Evolutionary conservation across 805 yeast species (phyloP).

Genomic region (Candida odintsovae): DNA sequence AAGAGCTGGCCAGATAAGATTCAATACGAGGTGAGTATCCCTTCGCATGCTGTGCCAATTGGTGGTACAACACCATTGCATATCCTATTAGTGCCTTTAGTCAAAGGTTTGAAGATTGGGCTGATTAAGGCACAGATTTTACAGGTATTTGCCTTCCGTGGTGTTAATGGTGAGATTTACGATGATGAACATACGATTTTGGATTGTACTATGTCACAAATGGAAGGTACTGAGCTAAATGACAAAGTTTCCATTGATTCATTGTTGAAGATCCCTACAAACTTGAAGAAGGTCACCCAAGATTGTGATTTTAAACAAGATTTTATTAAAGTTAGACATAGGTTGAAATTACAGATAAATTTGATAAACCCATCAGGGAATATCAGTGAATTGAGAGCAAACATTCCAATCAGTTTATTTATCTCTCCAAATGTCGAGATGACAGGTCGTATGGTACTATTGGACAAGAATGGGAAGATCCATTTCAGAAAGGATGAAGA

Average conservation of each 20-base stretch:
- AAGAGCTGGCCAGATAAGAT: constrained; percentile 87
- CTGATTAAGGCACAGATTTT: constrained; percentile 56
- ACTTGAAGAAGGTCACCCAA: constrained; percentile 69
- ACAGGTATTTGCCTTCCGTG: constrained; percentile 59
- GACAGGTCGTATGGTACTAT: constrained; percentile 31
- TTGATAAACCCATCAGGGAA: constrained; percentile 73
- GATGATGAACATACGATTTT: constrained; percentile 56
- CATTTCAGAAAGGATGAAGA: constrained; percentile 35
- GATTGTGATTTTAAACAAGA: constrained; percentile 69
- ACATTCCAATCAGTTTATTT: constrained; percentile 68
- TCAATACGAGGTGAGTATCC: constrained; percentile 80
- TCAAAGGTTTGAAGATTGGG: constrained; percentile 72
- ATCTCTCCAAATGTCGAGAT: constrained; percentile 73
- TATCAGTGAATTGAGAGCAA: constrained; percentile 79
- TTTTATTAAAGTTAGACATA: constrained; percentile 71
- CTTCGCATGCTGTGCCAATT: constrained; percentile 80
- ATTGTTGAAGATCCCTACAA: constrained; percentile 58
- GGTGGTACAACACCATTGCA: constrained; percentile 71
- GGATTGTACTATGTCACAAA: constrained; percentile 41
- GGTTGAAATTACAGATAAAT: constrained; percentile 65
- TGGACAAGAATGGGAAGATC: constrained; percentile 34
- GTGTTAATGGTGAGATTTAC: constrained; percentile 47
- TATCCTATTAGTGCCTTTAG: constrained; percentile 67
- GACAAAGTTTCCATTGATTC: constrained; percentile 65
- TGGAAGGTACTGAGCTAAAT: constrained; percentile 33